Conservation (phyloP, 495 filamentous ascomycete genomes). For the Penicillium paxilli region DNA sequence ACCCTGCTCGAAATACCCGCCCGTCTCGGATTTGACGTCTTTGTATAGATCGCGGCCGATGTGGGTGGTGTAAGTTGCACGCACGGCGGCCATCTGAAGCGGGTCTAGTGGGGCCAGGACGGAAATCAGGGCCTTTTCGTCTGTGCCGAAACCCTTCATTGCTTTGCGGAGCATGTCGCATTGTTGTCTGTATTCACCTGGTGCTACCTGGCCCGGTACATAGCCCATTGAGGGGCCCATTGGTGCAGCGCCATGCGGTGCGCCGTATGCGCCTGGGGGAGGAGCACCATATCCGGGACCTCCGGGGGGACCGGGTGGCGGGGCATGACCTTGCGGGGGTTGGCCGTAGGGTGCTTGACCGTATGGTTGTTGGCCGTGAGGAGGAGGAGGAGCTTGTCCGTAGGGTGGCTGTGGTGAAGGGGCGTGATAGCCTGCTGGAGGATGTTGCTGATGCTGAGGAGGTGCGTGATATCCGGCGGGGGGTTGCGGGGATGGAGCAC, state of each 20-base stretch:
- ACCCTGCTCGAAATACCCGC: conserved; percentile 67
- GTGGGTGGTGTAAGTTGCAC: conserved; percentile 59
- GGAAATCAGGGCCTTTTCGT: conserved; percentile 71
- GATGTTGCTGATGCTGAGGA: conserved; percentile 16
- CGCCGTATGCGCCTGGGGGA: conserved; percentile 42
- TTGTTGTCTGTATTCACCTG: conserved; percentile 62
- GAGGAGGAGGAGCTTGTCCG: conserved; percentile 5
- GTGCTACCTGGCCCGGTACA: conserved; percentile 58
- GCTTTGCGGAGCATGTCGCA: conserved; percentile 71
- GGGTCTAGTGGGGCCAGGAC: conserved; percentile 69
- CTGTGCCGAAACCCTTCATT: conserved; percentile 90
- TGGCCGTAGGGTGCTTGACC: conserved; percentile 26
- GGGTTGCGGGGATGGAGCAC: conserved; percentile 18
- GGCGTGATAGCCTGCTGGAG: conserved; percentile 9
- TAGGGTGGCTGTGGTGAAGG: conserved; percentile 18
- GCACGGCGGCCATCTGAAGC: conserved; percentile 68
- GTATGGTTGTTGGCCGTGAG: conserved; percentile 12
- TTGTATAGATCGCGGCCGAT: conserved; percentile 66
- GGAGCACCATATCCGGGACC: conserved; percentile 33
- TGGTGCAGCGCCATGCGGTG: conserved; percentile 40
- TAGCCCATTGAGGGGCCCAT: conserved; percentile 56
- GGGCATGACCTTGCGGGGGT: conserved; percentile 12
- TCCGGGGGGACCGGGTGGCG: conserved; percentile 20
- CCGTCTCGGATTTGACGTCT: conserved; percentile 74
- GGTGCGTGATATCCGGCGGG: conserved; percentile 16